Evolutionary conservation across 108 stramenopile genomes (phyloP).

Genomic region (Phaeodactylum tricornutum): DNA sequence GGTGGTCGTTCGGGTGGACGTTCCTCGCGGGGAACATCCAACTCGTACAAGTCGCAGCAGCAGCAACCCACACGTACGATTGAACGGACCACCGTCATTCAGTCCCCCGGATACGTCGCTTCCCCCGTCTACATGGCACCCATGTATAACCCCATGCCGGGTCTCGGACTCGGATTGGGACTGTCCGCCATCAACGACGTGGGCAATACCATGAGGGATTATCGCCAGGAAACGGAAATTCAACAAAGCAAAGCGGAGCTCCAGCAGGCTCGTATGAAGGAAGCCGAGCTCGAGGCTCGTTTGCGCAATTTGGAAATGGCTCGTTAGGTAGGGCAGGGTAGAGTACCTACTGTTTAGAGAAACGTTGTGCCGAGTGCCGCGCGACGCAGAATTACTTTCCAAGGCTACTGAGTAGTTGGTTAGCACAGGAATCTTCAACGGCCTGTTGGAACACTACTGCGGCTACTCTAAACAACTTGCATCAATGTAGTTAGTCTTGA

Average conservation of each 20-base stretch:
- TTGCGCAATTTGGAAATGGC: constrained; percentile 26
- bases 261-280: constrained; percentile 11
- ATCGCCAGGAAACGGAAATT: constrained; percentile 40
- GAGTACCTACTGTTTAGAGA: too few relatives aligned
- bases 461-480: too few relatives aligned
- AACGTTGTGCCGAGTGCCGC: too few relatives aligned
- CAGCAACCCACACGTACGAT: constrained; percentile 5
- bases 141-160: constrained; percentile 30
- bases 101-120: constrained; percentile 11
- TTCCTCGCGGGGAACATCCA: constrained; percentile 10
- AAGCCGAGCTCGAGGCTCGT: constrained; percentile 30
- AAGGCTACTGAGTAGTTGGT: too few relatives aligned
- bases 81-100: constrained; percentile 19
- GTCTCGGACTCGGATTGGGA: constrained; percentile 24
- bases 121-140: constrained; percentile 2
- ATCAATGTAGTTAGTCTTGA: too few relatives aligned
- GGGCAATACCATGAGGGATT: constrained; percentile 28
- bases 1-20: constrained; percentile 48
- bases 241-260: constrained; percentile 15
- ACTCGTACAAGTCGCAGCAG: constrained; percentile 1
- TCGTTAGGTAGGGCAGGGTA: too few relatives aligned
- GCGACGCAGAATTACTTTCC: too few relatives aligned
- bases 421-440: too few relatives aligned
- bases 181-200: constrained; percentile 23
- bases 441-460: too few relatives aligned